A percentile compares a stretch with the other conserved stretches of the same genome.
Conservation (phyloP, 257 asterid species). For the Henckelia pumila region DNA sequence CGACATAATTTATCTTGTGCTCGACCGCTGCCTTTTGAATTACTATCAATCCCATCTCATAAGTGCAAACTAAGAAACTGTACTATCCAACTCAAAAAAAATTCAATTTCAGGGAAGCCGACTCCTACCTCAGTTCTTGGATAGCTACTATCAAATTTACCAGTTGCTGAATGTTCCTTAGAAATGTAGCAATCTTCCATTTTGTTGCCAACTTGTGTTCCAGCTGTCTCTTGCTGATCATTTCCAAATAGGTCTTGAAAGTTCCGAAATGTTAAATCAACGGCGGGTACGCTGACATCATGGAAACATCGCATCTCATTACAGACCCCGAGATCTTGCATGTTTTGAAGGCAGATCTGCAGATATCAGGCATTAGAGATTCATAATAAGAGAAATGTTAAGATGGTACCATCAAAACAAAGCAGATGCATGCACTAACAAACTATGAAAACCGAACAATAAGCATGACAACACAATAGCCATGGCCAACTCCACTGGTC, state of each 20-base stretch:
- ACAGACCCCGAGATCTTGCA: conserved; percentile 86
- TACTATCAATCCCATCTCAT: conserved; percentile 38
- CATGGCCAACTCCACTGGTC: no score
- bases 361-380: conserved; percentile 2
- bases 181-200: conserved; percentile 31
- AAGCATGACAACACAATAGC: no score
- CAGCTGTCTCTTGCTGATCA: conserved; percentile 37
- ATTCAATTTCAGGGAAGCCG: not conserved
- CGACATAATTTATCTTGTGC: conserved; percentile 39
- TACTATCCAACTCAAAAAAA: not conserved
- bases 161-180: conserved; percentile 31
- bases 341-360: conserved; percentile 85
- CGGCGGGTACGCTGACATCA: conserved; percentile 70
- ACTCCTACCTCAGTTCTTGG: conserved; percentile 39
- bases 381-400: not conserved
- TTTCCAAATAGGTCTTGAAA: conserved; percentile 69
- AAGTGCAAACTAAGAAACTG: conserved; percentile 6
- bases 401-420: no score
- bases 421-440: no score
- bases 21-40: conserved; percentile 38
- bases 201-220: conserved; percentile 23
- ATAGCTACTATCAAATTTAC: conserved; percentile 28
- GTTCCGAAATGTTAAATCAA: conserved; percentile 72
- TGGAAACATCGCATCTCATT: conserved; percentile 52
- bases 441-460: no score